Base-by-base conservation (phyloP, 148 eudicot genomes). In the Pouteria glomerata region DNA sequence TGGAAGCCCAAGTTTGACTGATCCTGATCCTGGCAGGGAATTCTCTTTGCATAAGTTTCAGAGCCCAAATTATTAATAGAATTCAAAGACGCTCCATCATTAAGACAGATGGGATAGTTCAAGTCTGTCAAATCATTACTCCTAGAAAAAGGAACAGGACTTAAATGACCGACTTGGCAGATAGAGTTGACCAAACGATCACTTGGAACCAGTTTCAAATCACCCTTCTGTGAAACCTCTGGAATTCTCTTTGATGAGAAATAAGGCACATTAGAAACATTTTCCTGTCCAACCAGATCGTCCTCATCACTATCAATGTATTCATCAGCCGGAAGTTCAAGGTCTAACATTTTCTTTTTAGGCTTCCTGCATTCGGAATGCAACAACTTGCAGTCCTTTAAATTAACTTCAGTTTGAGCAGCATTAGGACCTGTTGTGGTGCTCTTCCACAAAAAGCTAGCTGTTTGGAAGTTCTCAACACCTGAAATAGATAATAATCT, bases 281-380 rank as follows among this genome's bases (percentile, higher is more conserved):
- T 70, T 10, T 64, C 48, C 47, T 74, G 67, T 63, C 63, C 59
- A 21, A 77, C 65, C 35, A 41, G 42, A 52, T 66, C 81, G 70
- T 57, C 75, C 34, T 78, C 84, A 70, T 83, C 90, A 61, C 64
- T 70, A 45, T 80, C 80, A 19, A 82, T 64, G 47, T 84, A 84
- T 29, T 73, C 80, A 76, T 84, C 85, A 66, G 82, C 87, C 26
- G 85, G 85, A 80, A 86, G 90, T 57, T 84, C 85, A 59, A 86
- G 90, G 64, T 86, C 83, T 45, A 86, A 78, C 31, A 69, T 44
- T 75, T 79, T 84, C 73, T 75, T 74, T 21, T 77, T 79, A 21
- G 84, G 51, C 30, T 67, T 84, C 77, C 69, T 77, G 63, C 30
- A 69, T 68, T 78, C 76, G 29, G 75, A 67, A 31, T 61, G 69